phyloP scores from a whole-genome alignment of 1,139 yeast genomes.

The Yamadazyma songkhlaensis region DNA sequence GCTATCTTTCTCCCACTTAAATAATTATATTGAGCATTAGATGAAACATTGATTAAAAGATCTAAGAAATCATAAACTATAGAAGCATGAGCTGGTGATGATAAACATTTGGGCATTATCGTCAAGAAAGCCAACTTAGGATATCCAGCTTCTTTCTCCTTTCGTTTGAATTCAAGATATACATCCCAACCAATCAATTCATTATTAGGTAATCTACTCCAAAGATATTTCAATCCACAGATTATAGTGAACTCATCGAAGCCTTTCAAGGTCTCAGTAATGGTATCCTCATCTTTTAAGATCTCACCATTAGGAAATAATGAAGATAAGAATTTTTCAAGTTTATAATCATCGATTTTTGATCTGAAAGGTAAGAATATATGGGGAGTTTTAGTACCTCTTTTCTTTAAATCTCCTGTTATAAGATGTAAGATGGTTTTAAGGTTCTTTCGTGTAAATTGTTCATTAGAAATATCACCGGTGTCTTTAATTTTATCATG shows the following conservation, averaged over 20 bases:
- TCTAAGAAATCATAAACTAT: conserved; percentile 87
- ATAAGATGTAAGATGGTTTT: conserved; percentile 63
- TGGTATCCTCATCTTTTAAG: conserved; percentile 26
- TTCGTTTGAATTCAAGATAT: conserved; percentile 63
- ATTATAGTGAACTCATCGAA: conserved; percentile 69
- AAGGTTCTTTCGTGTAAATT: conserved; percentile 61
- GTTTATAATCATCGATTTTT: conserved; percentile 53
- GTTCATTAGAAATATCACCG: conserved; percentile 22
- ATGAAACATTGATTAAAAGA: conserved; percentile 70
- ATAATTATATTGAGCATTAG: conserved; percentile 78
- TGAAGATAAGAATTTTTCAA: conserved; percentile 49
- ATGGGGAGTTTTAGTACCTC: conserved; percentile 60
- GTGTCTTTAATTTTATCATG: conserved; percentile 7
- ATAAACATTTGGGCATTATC: conserved; percentile 78
- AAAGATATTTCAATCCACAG: conserved; percentile 72
- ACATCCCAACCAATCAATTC: conserved; percentile 87
- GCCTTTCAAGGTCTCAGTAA: conserved; percentile 35
- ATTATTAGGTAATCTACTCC: conserved; percentile 81
- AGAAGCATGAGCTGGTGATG: conserved; percentile 85
- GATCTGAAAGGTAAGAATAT: conserved; percentile 70
- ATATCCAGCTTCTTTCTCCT: conserved; percentile 62
- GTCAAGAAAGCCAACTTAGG: conserved; percentile 75
- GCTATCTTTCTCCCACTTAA: conserved; percentile 78
- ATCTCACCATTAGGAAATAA: conserved; percentile 53
- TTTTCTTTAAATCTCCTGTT: conserved; percentile 60